Conservation (phyloP, 306 rosid species). For the Prunus campanulata region DNA sequence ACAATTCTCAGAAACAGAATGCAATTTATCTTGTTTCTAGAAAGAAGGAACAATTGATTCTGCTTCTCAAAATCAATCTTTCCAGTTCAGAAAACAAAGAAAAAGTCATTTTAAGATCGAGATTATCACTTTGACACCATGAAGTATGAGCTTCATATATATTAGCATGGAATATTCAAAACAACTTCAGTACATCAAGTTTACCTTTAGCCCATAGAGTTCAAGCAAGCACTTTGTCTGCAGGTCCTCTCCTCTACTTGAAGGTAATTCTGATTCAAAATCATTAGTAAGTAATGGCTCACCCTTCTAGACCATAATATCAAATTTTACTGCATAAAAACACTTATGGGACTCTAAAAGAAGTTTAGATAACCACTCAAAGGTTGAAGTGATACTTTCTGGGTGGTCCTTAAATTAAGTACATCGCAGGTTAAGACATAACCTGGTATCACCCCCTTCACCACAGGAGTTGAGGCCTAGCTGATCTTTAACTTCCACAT, state of each 20-base stretch:
- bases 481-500: neutral
- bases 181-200: constrained; percentile 29
- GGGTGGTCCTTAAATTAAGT: neutral
- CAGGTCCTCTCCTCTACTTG: constrained; percentile 91
- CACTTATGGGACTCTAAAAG: neutral
- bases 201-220: constrained; percentile 94
- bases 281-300: constrained; percentile 18
- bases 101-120: neutral
- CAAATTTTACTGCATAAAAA: neutral
- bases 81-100: neutral
- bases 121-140: neutral
- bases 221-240: constrained; percentile 95
- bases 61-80: constrained; percentile 2
- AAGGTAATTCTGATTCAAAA: constrained; percentile 79
- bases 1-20: constrained; percentile 3
- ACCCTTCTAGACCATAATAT: neutral
- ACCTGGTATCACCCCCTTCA: neutral
- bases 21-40: constrained; percentile 13
- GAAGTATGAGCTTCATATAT: neutral
- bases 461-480: neutral
- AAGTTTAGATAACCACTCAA: neutral
- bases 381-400: neutral
- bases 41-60: constrained; percentile 1
- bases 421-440: neutral
- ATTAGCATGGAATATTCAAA: constrained; percentile 13